phyloP scores from a whole-genome alignment of 306 rosid genomes.

The Acacia acuminata region DNA sequence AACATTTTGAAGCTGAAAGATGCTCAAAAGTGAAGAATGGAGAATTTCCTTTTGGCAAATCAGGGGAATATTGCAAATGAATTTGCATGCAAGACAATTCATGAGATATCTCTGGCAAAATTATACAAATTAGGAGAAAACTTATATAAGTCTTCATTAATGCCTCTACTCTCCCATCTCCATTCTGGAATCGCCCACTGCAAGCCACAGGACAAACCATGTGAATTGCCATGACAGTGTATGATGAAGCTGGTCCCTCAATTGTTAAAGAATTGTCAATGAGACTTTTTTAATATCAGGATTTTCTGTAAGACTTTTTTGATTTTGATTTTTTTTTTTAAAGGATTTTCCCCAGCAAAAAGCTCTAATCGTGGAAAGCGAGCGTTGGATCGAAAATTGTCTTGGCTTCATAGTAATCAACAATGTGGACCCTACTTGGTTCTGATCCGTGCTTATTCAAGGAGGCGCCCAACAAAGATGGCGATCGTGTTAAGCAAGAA shows the following conservation, averaged over 20 bases:
- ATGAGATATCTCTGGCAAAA: not conserved
- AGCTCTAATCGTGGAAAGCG: conserved; percentile 64
- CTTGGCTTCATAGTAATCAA: not conserved
- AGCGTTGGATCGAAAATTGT: conserved; percentile 50
- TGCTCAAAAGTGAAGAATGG: too few relatives aligned
- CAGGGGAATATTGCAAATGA: not conserved
- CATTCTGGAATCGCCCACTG: too few relatives aligned
- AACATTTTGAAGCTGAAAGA: not conserved
- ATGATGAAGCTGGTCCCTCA: conserved; percentile 94
- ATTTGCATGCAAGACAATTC: not conserved
- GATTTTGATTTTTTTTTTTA: too few relatives aligned
- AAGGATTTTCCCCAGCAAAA: conserved; percentile 30
- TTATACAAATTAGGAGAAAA: too few relatives aligned
- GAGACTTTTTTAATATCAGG: too few relatives aligned
- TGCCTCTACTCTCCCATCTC: too few relatives aligned
- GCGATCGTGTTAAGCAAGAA: too few relatives aligned
- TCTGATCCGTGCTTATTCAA: too few relatives aligned
- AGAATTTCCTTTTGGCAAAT: not conserved
- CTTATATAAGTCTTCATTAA: too few relatives aligned
- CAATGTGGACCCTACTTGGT: too few relatives aligned
- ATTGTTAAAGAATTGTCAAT: conserved; percentile 60
- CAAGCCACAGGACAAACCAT: not conserved
- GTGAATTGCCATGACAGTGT: conserved; percentile 96
- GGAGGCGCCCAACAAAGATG: too few relatives aligned
- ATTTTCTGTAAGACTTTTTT: too few relatives aligned